These are phyloP conservation scores for Anthracocystis walkeri DNA, from an alignment of 1,284 basidiomycete genomes.

Conservation along the genomic window DNA sequence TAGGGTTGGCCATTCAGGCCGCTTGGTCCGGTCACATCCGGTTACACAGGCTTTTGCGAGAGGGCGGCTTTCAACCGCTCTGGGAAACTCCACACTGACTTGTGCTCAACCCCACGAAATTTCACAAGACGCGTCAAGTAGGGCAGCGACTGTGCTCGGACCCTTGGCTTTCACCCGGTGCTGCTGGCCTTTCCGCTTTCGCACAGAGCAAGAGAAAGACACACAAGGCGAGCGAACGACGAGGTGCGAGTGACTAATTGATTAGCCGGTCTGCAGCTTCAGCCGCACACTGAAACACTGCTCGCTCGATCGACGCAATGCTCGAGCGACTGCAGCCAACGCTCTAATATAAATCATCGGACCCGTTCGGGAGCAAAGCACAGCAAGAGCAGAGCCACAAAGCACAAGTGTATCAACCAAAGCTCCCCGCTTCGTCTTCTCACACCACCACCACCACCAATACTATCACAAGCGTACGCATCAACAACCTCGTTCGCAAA, in stretches of 20 bases:
- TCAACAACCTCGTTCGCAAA: neutral
- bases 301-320: slow-evolving; percentile 15
- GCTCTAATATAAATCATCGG: slow-evolving; percentile 13
- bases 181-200: neutral
- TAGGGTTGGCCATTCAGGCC: slow-evolving; percentile 17
- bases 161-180: slow-evolving; percentile 15
- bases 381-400: neutral
- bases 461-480: neutral
- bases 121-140: slow-evolving; percentile 10
- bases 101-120: neutral
- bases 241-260: slow-evolving; percentile 18
- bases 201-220: neutral
- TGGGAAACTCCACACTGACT: slow-evolving; percentile 29
- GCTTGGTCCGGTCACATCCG: slow-evolving; percentile 38
- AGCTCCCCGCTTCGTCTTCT: neutral
- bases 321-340: neutral
- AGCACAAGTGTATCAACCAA: neutral
- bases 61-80: slow-evolving; percentile 35
- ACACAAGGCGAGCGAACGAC: neutral
- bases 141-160: slow-evolving; percentile 14
- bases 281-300: neutral
- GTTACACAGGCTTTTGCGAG: slow-evolving; percentile 1
- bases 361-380: slow-evolving; percentile 19
- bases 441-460: slow-evolving; percentile 8
- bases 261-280: slow-evolving; percentile 16